phyloP scores from a whole-genome alignment of 1,284 basidiomycete species.

The Pseudozyma thailandica region DNA sequence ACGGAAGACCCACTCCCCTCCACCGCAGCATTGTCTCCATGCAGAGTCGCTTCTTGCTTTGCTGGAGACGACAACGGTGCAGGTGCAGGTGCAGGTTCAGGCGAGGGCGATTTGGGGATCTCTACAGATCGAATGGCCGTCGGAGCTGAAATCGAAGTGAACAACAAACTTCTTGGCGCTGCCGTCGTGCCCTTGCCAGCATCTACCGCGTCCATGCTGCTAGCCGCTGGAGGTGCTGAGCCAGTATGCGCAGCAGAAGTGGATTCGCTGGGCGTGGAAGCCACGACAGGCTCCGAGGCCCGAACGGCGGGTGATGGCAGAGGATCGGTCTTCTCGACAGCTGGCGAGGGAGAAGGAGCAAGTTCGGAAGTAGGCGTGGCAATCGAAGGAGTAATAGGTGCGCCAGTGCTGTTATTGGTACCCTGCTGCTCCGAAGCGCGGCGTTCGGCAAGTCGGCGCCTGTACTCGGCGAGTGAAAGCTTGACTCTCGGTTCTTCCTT shows the following conservation, averaged over 20 bases:
- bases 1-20: not conserved
- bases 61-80: not conserved
- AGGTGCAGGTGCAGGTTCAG: constrained; percentile 15
- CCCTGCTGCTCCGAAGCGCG: constrained; percentile 48
- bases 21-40: not conserved
- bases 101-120: constrained; percentile 60
- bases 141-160: constrained; percentile 47
- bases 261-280: constrained; percentile 4
- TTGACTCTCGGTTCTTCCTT: constrained; percentile 58
- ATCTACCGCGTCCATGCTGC: constrained; percentile 10
- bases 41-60: constrained; percentile 6
- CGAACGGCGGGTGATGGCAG: constrained; percentile 4
- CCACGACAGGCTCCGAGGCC: constrained; percentile 13
- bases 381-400: constrained; percentile 6
- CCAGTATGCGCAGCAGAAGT: constrained; percentile 3
- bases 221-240: constrained; percentile 7
- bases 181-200: constrained; percentile 16
- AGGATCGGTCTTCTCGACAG: constrained; percentile 21
- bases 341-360: constrained; percentile 26
- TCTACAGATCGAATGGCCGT: constrained; percentile 57
- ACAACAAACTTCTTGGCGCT: constrained; percentile 28
- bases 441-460: constrained; percentile 61
- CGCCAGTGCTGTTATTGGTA: constrained; percentile 1
- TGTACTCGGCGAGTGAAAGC: constrained; percentile 66
- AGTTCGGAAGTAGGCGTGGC: constrained; percentile 26